These are phyloP conservation scores for Aureobasidium musti DNA, from an alignment of 2,329 filamentous ascomycete species.

Conservation along the genomic window DNA sequence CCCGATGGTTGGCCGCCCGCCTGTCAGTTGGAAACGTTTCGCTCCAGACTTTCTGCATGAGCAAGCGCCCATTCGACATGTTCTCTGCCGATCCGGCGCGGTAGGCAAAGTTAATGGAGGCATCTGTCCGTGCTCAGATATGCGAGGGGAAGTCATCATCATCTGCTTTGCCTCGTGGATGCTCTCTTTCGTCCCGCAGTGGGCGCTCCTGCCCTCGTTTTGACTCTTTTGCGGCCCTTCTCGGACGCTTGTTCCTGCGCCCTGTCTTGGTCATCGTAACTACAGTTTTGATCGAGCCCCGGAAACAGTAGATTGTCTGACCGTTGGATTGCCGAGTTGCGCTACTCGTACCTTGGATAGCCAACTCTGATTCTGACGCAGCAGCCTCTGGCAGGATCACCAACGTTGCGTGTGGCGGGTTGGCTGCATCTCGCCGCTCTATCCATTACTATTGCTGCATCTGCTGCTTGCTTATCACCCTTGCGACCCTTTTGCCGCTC, in stretches of 20 bases:
- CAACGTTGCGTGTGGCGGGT: constrained; percentile 25
- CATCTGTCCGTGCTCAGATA: constrained; percentile 6
- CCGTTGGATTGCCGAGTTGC: constrained; percentile 22
- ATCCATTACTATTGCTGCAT: constrained; percentile 23
- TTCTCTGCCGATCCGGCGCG: constrained; percentile 19
- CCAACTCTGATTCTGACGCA: constrained; percentile 12
- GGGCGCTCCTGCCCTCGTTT: constrained; percentile 5
- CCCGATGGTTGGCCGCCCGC: constrained; percentile 16
- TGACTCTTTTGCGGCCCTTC: constrained; percentile 18
- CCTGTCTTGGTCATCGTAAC: constrained; percentile 15
- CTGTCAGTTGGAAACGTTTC: constrained; percentile 14
- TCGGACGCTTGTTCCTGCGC: constrained; percentile 25
- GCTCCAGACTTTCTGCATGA: constrained; percentile 20
- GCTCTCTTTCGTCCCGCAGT: constrained; percentile 10
- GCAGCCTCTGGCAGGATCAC: constrained; percentile 16
- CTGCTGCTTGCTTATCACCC: constrained; percentile 27
- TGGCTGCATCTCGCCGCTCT: constrained; percentile 24
- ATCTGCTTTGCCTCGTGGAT: constrained; percentile 21
- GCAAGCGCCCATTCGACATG: constrained; percentile 23
- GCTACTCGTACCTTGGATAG: constrained; percentile 16
- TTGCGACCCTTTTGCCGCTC: constrained; percentile 20
- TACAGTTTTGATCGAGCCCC: constrained; percentile 24
- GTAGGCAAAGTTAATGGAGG: constrained; percentile 17
- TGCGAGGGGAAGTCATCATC: constrained; percentile 26
- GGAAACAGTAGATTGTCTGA: constrained; percentile 15